Evolutionary conservation across 1,284 basidiomycete species (phyloP).

Genomic region (Sparassis latifolia): DNA sequence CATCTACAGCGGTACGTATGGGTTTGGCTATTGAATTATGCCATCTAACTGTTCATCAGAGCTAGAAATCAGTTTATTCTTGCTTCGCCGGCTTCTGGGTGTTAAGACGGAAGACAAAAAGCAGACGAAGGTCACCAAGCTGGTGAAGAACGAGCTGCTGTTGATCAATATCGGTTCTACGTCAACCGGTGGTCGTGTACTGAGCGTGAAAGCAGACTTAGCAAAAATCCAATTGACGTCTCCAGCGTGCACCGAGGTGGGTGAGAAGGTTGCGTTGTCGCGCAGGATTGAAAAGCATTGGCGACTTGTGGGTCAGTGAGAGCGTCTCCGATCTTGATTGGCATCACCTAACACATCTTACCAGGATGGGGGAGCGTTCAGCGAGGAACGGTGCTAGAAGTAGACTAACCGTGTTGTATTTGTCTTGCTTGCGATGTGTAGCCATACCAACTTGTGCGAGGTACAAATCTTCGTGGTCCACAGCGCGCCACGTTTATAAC

Average conservation of each 20-base stretch:
- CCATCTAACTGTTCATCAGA: slow-evolving; percentile 34
- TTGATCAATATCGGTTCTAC: slow-evolving; percentile 94
- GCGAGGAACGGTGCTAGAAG: slow-evolving; percentile 47
- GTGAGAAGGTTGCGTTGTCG: slow-evolving; percentile 92
- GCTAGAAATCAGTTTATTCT: slow-evolving; percentile 88
- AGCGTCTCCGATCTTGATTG: not conserved
- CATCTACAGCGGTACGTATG: slow-evolving; percentile 77
- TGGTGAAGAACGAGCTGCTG: slow-evolving; percentile 89
- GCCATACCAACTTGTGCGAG: not conserved
- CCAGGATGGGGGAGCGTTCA: slow-evolving; percentile 54
- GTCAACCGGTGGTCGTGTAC: slow-evolving; percentile 88
- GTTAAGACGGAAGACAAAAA: slow-evolving; percentile 99
- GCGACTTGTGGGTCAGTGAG: slow-evolving; percentile 72
- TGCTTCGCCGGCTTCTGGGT: slow-evolving; percentile 91
- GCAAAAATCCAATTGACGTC: slow-evolving; percentile 90
- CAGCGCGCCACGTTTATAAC: not conserved
- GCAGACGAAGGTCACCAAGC: slow-evolving; percentile 92
- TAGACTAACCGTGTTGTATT: slow-evolving; percentile 29
- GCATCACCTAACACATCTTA: slow-evolving; percentile 1
- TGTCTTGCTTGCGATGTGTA: slow-evolving; percentile 4
- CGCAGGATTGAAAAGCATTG: slow-evolving; percentile 97
- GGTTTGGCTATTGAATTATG: not conserved
- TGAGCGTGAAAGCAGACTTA: slow-evolving; percentile 87
- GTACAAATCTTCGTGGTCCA: not conserved
- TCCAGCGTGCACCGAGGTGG: slow-evolving; percentile 90